Percentiles rank a stretch among this genome's conserved stretches.
Evolutionary conservation across 2,329 filamentous ascomycete species (phyloP).

Genomic region (Trichoderma brevicompactum): DNA sequence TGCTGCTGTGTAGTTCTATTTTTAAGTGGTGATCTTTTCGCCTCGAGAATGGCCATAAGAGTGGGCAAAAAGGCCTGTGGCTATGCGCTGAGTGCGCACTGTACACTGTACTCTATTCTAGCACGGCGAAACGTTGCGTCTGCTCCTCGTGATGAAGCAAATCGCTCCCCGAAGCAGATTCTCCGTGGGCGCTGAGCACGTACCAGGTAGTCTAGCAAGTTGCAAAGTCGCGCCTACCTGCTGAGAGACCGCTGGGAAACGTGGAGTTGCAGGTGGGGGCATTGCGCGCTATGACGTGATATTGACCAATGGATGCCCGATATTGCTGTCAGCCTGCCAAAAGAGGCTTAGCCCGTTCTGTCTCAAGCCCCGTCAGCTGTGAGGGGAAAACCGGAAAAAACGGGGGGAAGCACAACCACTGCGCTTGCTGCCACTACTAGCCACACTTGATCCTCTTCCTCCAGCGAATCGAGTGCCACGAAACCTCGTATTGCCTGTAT

Average conservation of each 20-base stretch:
- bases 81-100: neutral
- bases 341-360: neutral
- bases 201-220: neutral
- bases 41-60: neutral
- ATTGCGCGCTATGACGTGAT: constrained; percentile 18
- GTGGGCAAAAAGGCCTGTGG: neutral
- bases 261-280: constrained; percentile 3
- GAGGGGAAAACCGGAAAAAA: neutral
- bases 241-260: neutral
- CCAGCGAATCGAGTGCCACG: constrained; percentile 12
- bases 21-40: neutral
- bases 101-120: neutral
- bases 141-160: neutral
- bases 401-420: constrained; percentile 9
- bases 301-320: constrained; percentile 1
- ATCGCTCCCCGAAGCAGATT: neutral
- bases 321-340: constrained; percentile 12
- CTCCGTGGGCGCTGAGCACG: neutral
- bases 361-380: constrained; percentile 8
- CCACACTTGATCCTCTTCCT: constrained; percentile 12
- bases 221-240: neutral
- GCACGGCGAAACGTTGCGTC: constrained; percentile 22
- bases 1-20: neutral
- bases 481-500: constrained; percentile 24
- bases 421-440: constrained; percentile 10